Percentiles rank a stretch among this genome's conserved stretches.
These are phyloP conservation scores for Blechomonas ayalai DNA, from an alignment of 208 protist species.

Conservation along the genomic window DNA sequence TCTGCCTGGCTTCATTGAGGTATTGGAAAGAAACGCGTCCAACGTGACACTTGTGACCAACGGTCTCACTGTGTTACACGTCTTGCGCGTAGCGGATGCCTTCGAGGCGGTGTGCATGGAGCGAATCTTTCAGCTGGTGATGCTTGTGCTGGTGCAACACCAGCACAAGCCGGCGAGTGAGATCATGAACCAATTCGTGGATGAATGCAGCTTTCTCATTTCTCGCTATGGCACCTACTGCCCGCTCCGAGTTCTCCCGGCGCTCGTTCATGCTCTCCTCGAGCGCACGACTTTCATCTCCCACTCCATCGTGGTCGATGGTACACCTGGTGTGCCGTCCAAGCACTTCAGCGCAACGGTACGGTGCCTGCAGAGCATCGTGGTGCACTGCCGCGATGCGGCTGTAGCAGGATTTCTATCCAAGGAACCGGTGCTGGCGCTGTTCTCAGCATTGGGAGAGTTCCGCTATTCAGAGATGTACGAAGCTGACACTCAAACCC, in stretches of 20 bases:
- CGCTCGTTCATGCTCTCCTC: too few relatives aligned
- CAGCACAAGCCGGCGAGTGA: not conserved
- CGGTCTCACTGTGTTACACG: conserved; percentile 4
- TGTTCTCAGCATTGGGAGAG: conserved; percentile 41
- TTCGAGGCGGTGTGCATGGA: not conserved
- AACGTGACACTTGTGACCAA: conserved; percentile 10
- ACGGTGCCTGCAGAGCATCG: conserved; percentile 17
- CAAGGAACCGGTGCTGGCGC: conserved; percentile 18
- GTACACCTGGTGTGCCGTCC: too few relatives aligned
- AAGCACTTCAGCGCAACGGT: too few relatives aligned
- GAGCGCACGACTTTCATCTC: too few relatives aligned
- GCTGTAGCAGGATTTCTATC: conserved; percentile 15
- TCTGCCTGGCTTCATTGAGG: conserved; percentile 9
- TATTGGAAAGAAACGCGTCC: conserved; percentile 5
- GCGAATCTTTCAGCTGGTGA: conserved; percentile 17
- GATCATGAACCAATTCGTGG: too few relatives aligned
- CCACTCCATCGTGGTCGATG: too few relatives aligned
- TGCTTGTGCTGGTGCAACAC: conserved; percentile 8
- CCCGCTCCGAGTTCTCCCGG: too few relatives aligned
- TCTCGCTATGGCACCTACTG: too few relatives aligned
- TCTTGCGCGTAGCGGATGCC: conserved; percentile 7
- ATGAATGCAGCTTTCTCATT: too few relatives aligned
- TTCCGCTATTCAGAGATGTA: conserved; percentile 25
- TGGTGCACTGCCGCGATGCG: conserved; percentile 9
- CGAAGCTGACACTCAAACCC: conserved; percentile 16